Evolutionary conservation across 805 yeast species (phyloP).

Genomic region (Dipodascopsis uninucleata): DNA sequence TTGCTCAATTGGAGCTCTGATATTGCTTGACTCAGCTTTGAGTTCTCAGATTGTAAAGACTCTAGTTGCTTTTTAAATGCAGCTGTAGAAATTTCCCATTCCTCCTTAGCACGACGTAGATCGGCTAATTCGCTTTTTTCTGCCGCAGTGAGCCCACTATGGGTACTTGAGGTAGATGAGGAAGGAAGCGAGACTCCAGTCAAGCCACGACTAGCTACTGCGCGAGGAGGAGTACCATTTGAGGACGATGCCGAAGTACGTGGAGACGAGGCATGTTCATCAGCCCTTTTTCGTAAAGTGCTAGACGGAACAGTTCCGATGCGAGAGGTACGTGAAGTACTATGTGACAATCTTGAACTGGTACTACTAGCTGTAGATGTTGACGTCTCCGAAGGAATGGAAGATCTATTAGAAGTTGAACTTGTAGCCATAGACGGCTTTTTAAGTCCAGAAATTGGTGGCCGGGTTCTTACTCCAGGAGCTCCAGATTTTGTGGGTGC

Average conservation of each 20-base stretch:
- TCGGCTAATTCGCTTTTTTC: conserved; percentile 49
- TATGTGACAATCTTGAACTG: neutral
- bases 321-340: conserved; percentile 2
- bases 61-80: conserved; percentile 34
- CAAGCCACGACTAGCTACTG: conserved; percentile 24
- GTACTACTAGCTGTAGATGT: conserved; percentile 1
- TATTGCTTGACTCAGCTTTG: conserved; percentile 38
- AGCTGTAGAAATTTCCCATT: conserved; percentile 43
- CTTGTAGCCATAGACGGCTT: conserved; percentile 7
- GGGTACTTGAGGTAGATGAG: conserved; percentile 4
- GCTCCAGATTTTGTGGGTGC: conserved; percentile 18
- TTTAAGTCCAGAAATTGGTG: conserved; percentile 4
- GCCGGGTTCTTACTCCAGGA: neutral
- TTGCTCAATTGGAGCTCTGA: conserved; percentile 35
- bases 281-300: neutral
- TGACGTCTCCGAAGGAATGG: neutral
- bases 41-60: conserved; percentile 35
- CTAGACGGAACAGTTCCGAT: neutral
- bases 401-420: neutral
- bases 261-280: neutral
- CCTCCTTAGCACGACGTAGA: conserved; percentile 52
- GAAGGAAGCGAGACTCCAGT: conserved; percentile 25
- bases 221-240: conserved; percentile 8
- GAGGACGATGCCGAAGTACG: neutral
- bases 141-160: conserved; percentile 17